Evolutionary conservation across 2,329 filamentous ascomycete species (phyloP).

Genomic region (Exserohilum turcica): DNA sequence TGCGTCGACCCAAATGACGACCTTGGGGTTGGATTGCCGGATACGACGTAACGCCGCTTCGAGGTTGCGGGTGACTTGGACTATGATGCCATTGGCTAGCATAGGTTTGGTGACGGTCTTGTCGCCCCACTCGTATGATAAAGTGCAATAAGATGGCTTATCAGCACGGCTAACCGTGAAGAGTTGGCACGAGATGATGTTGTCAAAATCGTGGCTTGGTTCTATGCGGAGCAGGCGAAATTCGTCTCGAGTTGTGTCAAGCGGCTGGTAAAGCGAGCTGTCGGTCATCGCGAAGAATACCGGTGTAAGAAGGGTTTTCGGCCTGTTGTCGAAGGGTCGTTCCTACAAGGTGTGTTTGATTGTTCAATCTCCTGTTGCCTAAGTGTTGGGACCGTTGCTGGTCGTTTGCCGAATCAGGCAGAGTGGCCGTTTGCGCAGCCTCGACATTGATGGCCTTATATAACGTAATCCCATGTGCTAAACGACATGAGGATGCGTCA

Average conservation of each 20-base stretch:
- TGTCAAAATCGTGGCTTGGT: neutral
- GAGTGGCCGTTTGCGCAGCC: neutral
- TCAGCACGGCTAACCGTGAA: constrained; percentile 3
- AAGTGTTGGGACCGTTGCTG: neutral
- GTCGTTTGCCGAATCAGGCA: neutral
- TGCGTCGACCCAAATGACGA: constrained; percentile 1
- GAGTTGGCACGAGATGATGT: neutral
- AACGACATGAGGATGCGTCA: too few species aligned
- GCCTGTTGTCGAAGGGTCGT: neutral
- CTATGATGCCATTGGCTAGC: neutral
- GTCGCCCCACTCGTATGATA: constrained; percentile 18
- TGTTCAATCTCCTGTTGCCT: neutral
- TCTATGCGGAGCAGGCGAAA: neutral
- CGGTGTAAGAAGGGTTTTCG: neutral
- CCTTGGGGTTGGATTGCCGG: neutral
- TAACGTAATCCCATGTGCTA: too few species aligned
- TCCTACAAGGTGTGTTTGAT: too few species aligned
- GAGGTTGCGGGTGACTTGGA: constrained; percentile 1
- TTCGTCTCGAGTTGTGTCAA: neutral
- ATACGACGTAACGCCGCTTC: neutral
- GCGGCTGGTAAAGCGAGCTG: neutral
- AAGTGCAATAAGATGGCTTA: constrained; percentile 9
- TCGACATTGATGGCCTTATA: too few species aligned
- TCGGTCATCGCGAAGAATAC: neutral
- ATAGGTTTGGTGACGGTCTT: neutral